Conservation (phyloP, 805 yeast genomes). For the Lachancea cidri region DNA sequence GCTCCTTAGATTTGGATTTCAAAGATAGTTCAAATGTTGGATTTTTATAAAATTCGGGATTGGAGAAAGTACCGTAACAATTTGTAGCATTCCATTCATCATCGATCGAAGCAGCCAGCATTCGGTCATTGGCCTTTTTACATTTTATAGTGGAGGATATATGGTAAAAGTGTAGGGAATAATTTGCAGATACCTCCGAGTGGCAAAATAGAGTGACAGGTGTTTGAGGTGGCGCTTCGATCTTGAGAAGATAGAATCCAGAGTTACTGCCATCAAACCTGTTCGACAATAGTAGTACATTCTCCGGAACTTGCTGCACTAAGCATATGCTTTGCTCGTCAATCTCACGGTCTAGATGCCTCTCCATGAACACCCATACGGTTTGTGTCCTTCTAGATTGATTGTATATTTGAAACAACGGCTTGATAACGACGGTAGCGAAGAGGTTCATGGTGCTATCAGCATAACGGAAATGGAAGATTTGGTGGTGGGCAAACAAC, state of each 20-base stretch:
- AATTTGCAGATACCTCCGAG: constrained; percentile 19
- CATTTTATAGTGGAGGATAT: constrained; percentile 9
- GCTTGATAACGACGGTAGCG: constrained; percentile 29
- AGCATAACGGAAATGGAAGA: constrained; percentile 31
- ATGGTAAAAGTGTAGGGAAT: constrained; percentile 21
- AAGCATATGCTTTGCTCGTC: constrained; percentile 13
- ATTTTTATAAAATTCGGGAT: constrained; percentile 15
- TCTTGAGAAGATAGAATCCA: constrained; percentile 13
- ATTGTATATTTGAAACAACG: constrained; percentile 43
- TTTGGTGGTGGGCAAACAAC: constrained; percentile 19
- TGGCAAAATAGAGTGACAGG: constrained; percentile 17
- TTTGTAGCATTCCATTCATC: constrained; percentile 8
- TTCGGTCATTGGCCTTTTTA: background rate
- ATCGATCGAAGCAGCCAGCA: constrained; percentile 3
- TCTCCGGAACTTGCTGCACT: constrained; percentile 17
- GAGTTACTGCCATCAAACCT: constrained; percentile 12
- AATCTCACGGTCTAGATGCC: constrained; percentile 34
- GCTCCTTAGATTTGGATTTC: constrained; percentile 2
- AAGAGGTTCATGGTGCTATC: constrained; percentile 13
- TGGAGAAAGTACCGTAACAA: constrained; percentile 6
- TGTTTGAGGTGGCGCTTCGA: constrained; percentile 6
- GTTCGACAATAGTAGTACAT: constrained; percentile 5
- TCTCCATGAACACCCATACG: constrained; percentile 47
- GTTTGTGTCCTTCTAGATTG: constrained; percentile 22
- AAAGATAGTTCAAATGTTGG: constrained; percentile 21